These are phyloP conservation scores for Phytophthora aleatoria DNA, from an alignment of 352 stramenopile species.

Conservation along the genomic window DNA sequence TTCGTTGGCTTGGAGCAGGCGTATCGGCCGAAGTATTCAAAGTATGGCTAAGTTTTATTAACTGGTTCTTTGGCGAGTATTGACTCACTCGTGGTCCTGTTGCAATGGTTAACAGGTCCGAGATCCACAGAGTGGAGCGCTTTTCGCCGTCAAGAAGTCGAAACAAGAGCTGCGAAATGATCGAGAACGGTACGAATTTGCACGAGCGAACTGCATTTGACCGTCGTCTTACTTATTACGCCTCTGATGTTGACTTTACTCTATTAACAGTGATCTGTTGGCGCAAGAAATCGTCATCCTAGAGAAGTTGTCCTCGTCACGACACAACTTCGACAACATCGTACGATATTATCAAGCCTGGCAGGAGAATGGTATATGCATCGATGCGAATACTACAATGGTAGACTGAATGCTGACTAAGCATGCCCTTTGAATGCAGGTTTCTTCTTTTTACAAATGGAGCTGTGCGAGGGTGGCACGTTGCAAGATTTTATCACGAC, in stretches of 20 bases:
- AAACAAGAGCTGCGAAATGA: slow-evolving; percentile 78
- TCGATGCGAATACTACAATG: too few species aligned
- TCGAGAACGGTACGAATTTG: slow-evolving; percentile 57
- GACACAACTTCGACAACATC: slow-evolving; percentile 80
- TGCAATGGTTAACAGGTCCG: slow-evolving; percentile 35
- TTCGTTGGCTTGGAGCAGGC: slow-evolving; percentile 67
- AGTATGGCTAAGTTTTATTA: slow-evolving; percentile 24
- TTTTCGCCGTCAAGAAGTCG: slow-evolving; percentile 85
- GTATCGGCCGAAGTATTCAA: slow-evolving; percentile 79
- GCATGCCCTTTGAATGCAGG: slow-evolving; percentile 34
- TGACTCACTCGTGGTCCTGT: slow-evolving; percentile 2
- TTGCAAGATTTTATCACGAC: slow-evolving; percentile 72
- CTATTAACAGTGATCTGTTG: slow-evolving; percentile 50
- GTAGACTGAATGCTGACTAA: background rate
- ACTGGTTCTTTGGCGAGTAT: background rate
- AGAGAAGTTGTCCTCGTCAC: slow-evolving; percentile 42
- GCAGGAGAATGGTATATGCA: slow-evolving; percentile 84
- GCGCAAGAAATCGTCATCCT: slow-evolving; percentile 70
- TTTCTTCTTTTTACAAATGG: slow-evolving; percentile 94
- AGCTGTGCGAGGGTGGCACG: slow-evolving; percentile 91
- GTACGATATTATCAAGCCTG: slow-evolving; percentile 95
- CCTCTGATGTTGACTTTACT: slow-evolving; percentile 1
- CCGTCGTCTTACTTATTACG: background rate
- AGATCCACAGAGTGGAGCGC: slow-evolving; percentile 35
- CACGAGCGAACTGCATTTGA: background rate